phyloP scores from a whole-genome alignment of 2,329 filamentous ascomycete genomes.

The Talaromyces sp. region DNA sequence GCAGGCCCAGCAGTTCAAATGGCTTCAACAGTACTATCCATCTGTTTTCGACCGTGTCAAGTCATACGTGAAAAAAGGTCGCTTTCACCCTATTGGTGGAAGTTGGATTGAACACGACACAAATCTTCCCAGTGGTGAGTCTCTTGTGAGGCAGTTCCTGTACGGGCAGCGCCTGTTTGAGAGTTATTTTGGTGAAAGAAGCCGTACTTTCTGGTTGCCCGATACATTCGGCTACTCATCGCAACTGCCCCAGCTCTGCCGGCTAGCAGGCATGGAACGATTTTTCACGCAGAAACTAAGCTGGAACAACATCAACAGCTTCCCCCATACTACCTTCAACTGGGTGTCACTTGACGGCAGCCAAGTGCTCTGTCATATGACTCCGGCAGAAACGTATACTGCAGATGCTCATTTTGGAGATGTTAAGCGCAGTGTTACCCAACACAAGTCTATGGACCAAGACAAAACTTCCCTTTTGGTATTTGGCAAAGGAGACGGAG shows the following conservation, averaged over 20 bases:
- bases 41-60: slow-evolving; percentile 86
- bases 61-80: slow-evolving; percentile 80
- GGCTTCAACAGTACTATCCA: slow-evolving; percentile 87
- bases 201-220: slow-evolving; percentile 91
- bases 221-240: slow-evolving; percentile 98
- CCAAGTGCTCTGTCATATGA: slow-evolving; percentile 97
- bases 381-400: slow-evolving; percentile 91
- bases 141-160: slow-evolving; percentile 85
- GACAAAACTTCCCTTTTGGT: slow-evolving; percentile 86
- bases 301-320: slow-evolving; percentile 99
- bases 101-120: slow-evolving; percentile 99
- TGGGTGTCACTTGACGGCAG: slow-evolving; percentile 95
- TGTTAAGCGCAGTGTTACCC: slow-evolving; percentile 77
- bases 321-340: slow-evolving; percentile 97
- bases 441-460: slow-evolving; percentile 94
- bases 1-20: slow-evolving; percentile 96
- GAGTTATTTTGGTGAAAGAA: slow-evolving; percentile 82
- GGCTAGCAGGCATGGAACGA: slow-evolving; percentile 88
- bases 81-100: slow-evolving; percentile 90
- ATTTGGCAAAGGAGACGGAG: slow-evolving; percentile 95
- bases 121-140: slow-evolving; percentile 93
- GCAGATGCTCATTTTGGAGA: slow-evolving; percentile 93
- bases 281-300: slow-evolving; percentile 98
- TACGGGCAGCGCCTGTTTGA: slow-evolving; percentile 96
- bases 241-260: slow-evolving; percentile 88